Percentiles rank a stretch among this genome's conserved stretches.
These are phyloP conservation scores for Udeniomyces megalosporus DNA, from an alignment of 768 basidiomycete genomes.

Conservation along the genomic window DNA sequence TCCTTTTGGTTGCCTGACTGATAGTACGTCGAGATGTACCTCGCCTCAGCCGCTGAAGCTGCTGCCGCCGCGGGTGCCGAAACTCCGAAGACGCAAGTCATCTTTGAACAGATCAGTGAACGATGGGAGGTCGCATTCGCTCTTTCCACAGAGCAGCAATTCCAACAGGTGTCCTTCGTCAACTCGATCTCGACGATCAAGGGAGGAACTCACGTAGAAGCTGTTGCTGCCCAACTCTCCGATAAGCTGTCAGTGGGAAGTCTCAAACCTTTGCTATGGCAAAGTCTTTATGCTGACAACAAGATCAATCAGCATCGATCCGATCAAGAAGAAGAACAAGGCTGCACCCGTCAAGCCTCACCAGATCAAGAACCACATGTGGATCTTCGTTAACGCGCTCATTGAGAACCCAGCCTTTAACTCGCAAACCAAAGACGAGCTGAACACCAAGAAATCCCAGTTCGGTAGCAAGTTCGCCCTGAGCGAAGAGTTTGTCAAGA, in stretches of 20 bases:
- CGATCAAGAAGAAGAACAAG: constrained; percentile 94
- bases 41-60: constrained; percentile 52
- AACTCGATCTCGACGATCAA: constrained; percentile 95
- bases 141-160: constrained; percentile 65
- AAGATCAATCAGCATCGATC: constrained; percentile 42
- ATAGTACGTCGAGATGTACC: constrained; percentile 86
- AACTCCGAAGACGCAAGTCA: constrained; percentile 53
- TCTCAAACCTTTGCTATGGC: neutral
- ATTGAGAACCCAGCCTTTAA: constrained; percentile 98
- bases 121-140: constrained; percentile 96
- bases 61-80: constrained; percentile 48
- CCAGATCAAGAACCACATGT: constrained; percentile 95
- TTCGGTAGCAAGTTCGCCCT: constrained; percentile 75
- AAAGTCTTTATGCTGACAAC: neutral
- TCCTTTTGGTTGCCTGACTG: neutral
- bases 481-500: constrained; percentile 90
- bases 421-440: constrained; percentile 93
- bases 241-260: constrained; percentile 42
- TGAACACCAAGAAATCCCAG: constrained; percentile 71
- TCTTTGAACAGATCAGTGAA: constrained; percentile 60
- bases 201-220: constrained; percentile 81
- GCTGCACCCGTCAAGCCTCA: constrained; percentile 79
- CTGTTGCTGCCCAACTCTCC: constrained; percentile 73
- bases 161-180: constrained; percentile 91
- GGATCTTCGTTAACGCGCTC: constrained; percentile 89